Evolutionary conservation across 768 basidiomycete species (phyloP).

Genomic region (Sutorius australiensis): DNA sequence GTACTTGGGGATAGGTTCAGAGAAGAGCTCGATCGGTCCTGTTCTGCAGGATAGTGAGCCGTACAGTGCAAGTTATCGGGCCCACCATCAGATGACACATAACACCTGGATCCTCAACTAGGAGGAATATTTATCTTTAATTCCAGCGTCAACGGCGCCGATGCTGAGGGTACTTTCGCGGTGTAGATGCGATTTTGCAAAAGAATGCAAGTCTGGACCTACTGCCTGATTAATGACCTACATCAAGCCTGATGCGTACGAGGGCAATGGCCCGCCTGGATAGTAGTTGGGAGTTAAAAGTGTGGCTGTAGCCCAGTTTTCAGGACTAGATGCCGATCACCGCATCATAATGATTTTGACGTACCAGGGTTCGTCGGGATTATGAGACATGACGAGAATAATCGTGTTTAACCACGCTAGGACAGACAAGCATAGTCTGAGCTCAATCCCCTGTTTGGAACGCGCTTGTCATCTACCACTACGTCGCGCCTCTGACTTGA

Average conservation of each 20-base stretch:
- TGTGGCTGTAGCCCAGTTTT: neutral
- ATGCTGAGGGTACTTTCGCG: too few relatives aligned
- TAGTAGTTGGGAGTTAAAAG: neutral
- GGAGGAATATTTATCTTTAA: too few relatives aligned
- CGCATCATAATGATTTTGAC: neutral
- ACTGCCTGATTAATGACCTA: neutral
- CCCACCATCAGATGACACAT: too few relatives aligned
- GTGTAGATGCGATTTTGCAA: neutral
- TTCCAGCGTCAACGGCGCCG: too few relatives aligned
- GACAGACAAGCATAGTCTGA: too few relatives aligned
- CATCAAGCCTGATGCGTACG: neutral
- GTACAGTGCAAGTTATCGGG: neutral
- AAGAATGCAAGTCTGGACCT: neutral
- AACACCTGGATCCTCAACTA: neutral
- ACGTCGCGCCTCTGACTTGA: neutral
- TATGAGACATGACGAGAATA: neutral
- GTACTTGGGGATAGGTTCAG: neutral
- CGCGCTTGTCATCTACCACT: neutral
- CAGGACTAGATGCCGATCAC: neutral
- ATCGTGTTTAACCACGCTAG: too few relatives aligned
- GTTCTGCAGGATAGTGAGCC: neutral
- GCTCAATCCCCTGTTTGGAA: neutral
- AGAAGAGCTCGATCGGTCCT: neutral
- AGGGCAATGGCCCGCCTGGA: neutral
- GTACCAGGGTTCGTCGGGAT: neutral